A percentile compares a stretch with the other conserved stretches of the same genome.
These are phyloP conservation scores for Casuarina glauca DNA, from an alignment of 306 rosid genomes.

Conservation along the genomic window DNA sequence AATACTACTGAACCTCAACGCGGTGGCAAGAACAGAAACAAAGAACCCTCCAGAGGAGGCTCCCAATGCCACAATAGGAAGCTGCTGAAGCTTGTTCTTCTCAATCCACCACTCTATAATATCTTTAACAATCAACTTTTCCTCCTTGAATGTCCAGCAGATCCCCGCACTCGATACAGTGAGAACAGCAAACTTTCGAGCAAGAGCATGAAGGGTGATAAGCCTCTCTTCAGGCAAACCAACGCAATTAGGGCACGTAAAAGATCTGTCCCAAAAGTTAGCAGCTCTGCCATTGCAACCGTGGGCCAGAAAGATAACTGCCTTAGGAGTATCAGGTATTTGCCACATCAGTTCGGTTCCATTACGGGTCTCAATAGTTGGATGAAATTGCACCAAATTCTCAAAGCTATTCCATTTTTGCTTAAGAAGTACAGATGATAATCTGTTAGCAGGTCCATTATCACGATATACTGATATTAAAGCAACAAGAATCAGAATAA, in stretches of 20 bases:
- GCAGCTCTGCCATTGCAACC: conserved; percentile 75
- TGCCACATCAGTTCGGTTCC: conserved; percentile 86
- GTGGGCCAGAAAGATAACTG: conserved; percentile 87
- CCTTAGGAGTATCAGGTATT: conserved; percentile 76
- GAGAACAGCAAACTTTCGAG: conserved; percentile 64
- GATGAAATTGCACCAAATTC: conserved; percentile 53
- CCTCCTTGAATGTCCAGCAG: conserved; percentile 74
- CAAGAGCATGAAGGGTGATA: conserved; percentile 68
- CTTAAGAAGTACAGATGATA: conserved; percentile 31
- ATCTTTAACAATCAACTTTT: conserved; percentile 53
- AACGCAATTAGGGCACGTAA: conserved; percentile 60
- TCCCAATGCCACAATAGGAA: conserved; percentile 83
- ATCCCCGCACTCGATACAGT: conserved; percentile 65
- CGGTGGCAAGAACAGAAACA: conserved; percentile 74
- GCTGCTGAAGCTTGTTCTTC: conserved; percentile 57
- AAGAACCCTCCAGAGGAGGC: conserved; percentile 94
- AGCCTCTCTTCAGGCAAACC: conserved; percentile 93
- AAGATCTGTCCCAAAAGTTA: conserved; percentile 84
- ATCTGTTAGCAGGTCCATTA: conserved; percentile 25
- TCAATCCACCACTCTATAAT: conserved; percentile 69
- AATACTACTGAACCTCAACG: conserved; percentile 56
- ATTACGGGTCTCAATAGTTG: conserved; percentile 55
- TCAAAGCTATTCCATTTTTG: conserved; percentile 65
- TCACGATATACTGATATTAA: conserved; percentile 29
- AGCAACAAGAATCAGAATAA: conserved; percentile 41